Evolutionary conservation across 441 rosid species (phyloP).

Genomic region (Syzygium syzygioides): DNA sequence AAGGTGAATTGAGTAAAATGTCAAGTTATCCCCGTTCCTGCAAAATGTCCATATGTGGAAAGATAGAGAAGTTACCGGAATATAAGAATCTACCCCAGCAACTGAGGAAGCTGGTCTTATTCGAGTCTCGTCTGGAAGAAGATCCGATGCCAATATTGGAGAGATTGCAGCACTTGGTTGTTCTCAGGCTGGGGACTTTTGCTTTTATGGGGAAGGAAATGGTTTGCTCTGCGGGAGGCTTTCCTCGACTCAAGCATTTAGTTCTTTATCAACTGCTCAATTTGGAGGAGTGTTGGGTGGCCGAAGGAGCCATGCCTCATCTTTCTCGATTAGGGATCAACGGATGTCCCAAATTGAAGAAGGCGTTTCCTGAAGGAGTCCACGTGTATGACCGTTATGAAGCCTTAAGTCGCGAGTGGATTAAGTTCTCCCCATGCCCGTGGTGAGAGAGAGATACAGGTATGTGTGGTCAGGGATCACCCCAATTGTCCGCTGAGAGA

Average conservation of each 20-base stretch:
- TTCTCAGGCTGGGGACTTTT: accelerated
- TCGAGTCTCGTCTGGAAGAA: accelerated
- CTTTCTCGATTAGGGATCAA: slow-evolving; percentile 2
- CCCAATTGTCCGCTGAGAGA: too few species aligned
- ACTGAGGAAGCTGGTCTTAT: not conserved
- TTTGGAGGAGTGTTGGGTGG: slow-evolving; percentile 23
- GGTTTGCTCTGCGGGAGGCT: too few species aligned
- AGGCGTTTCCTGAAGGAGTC: slow-evolving; percentile 24
- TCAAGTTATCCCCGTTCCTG: accelerated
- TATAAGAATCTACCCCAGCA: not conserved
- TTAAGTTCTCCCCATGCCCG: too few species aligned
- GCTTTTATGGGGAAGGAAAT: too few species aligned
- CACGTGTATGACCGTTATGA: not conserved
- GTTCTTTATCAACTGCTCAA: too few species aligned
- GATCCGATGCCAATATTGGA: not conserved
- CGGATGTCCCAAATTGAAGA: slow-evolving; percentile 20
- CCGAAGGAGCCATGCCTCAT: too few species aligned
- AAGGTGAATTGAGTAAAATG: not conserved
- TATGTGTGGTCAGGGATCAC: too few species aligned
- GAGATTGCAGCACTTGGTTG: too few species aligned
- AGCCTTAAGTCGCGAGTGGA: too few species aligned
- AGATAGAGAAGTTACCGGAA: not conserved
- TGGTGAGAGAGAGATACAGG: too few species aligned
- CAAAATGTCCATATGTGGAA: accelerated
- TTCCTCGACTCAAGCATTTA: too few species aligned